Percentiles rank a stretch among this genome's conserved stretches.
phyloP scores from a whole-genome alignment of 352 stramenopile species.

The Pythium dissotocum region DNA sequence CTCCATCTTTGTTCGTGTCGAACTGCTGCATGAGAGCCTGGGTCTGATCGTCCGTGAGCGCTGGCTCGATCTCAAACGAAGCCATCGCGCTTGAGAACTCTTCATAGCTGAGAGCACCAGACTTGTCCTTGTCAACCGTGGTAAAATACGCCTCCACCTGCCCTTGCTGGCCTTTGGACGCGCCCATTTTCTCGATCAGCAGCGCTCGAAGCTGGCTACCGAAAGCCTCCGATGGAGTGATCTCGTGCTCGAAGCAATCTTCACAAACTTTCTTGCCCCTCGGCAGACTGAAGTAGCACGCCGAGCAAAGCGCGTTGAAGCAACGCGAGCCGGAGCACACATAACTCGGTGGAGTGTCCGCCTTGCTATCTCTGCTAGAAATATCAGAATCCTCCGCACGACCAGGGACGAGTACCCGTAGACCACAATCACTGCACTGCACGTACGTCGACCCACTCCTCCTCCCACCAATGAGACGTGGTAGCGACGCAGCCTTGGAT shows the following conservation, averaged over 20 bases:
- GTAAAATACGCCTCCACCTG: constrained; percentile 53
- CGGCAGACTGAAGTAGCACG: constrained; percentile 51
- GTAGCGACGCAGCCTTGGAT: constrained; percentile 47
- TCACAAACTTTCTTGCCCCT: constrained; percentile 62
- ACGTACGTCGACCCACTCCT: constrained; percentile 62
- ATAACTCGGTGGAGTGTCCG: constrained; percentile 4
- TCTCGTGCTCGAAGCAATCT: constrained; percentile 74
- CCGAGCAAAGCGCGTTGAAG: constrained; percentile 55
- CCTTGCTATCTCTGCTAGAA: constrained; percentile 5
- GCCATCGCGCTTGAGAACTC: constrained; percentile 64
- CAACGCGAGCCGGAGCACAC: constrained; percentile 60
- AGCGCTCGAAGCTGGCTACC: constrained; percentile 61
- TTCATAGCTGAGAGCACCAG: constrained; percentile 47
- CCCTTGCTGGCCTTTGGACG: constrained; percentile 33
- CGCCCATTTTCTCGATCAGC: constrained; percentile 67
- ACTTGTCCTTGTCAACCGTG: constrained; percentile 62
- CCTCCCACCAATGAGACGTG: constrained; percentile 69
- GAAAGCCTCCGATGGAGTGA: constrained; percentile 42
- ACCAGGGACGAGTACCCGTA: constrained; percentile 38
- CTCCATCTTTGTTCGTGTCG: constrained; percentile 64
- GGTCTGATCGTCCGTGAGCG: constrained; percentile 49
- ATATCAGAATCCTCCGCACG: constrained; percentile 19
- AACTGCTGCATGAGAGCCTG: constrained; percentile 60
- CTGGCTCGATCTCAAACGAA: constrained; percentile 51
- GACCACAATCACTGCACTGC: constrained; percentile 61